Conservation (phyloP, 2,329 filamentous ascomycete species). For the Fusarium duplospermum region DNA sequence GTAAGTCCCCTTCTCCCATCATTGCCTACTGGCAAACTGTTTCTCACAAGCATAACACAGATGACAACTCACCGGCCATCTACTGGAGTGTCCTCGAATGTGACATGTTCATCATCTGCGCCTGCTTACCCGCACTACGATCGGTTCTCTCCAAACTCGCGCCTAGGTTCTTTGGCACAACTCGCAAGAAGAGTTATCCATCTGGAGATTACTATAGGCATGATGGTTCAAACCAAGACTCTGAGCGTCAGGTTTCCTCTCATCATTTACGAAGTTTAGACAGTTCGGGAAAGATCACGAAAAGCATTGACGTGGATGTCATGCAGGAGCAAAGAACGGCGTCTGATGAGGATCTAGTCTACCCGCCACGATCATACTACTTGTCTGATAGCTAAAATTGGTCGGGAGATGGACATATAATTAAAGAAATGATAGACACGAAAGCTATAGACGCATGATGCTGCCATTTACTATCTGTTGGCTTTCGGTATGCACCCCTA, state of each 20-base stretch:
- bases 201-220: slow-evolving; percentile 12
- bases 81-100: slow-evolving; percentile 22
- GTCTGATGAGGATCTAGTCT: slow-evolving; percentile 17
- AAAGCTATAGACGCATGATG: neutral
- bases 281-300: slow-evolving; percentile 6
- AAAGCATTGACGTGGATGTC: slow-evolving; percentile 6
- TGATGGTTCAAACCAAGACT: slow-evolving; percentile 6
- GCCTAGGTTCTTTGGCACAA: slow-evolving; percentile 13
- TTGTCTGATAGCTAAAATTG: neutral
- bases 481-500: neutral
- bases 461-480: neutral
- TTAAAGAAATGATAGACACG: neutral
- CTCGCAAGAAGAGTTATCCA: neutral
- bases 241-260: neutral
- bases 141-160: slow-evolving; percentile 5
- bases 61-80: slow-evolving; percentile 16
- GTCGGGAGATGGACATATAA: neutral
- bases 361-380: slow-evolving; percentile 5
- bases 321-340: neutral
- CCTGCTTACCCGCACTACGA: slow-evolving; percentile 10
- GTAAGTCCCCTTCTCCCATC: neutral
- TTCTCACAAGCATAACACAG: neutral
- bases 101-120: slow-evolving; percentile 20
- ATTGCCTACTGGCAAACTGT: neutral
- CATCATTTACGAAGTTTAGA: neutral